Evolutionary conservation across 257 asterid genomes (phyloP).

Genomic region (Solanum chmielewskii): DNA sequence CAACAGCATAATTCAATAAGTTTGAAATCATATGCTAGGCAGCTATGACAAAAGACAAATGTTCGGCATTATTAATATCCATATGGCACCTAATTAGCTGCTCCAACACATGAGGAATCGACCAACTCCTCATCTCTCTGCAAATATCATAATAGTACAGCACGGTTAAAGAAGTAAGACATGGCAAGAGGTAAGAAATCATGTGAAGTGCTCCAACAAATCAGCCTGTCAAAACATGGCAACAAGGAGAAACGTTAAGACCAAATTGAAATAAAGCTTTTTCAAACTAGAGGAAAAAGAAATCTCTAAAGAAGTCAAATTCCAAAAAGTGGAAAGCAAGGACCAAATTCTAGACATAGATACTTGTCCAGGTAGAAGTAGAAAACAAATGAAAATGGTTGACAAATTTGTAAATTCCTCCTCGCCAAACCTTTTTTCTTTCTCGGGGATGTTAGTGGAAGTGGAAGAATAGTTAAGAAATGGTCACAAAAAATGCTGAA

Average conservation of each 20-base stretch:
- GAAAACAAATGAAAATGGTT: background rate
- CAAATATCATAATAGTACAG: conserved; percentile 63
- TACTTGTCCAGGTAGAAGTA: conserved; percentile 12
- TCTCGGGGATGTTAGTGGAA: background rate
- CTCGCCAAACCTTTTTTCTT: background rate
- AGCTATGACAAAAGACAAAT: conserved; percentile 40
- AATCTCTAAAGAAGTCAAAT: background rate
- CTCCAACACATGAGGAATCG: conserved; percentile 22
- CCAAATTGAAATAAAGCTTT: background rate
- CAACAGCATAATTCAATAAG: conserved; percentile 9
- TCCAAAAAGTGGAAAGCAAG: background rate
- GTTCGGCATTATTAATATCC: conserved; percentile 30
- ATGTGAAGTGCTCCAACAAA: conserved; percentile 88
- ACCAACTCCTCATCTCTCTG: conserved; percentile 55
- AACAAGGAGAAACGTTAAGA: conserved; percentile 14
- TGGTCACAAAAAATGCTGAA: background rate
- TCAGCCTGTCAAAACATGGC: conserved; percentile 72
- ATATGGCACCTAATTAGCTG: conserved; percentile 16
- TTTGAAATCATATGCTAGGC: conserved; percentile 17
- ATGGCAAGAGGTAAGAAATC: conserved; percentile 85
- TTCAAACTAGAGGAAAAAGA: background rate
- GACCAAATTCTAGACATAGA: conserved; percentile 22
- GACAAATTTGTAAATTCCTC: background rate
- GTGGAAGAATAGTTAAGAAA: background rate
- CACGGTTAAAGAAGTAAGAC: conserved; percentile 78